A percentile compares a stretch with the other conserved stretches of the same genome.
These are phyloP conservation scores for Phlegmacium glaucopus DNA, from an alignment of 768 basidiomycete genomes.

Conservation along the genomic window DNA sequence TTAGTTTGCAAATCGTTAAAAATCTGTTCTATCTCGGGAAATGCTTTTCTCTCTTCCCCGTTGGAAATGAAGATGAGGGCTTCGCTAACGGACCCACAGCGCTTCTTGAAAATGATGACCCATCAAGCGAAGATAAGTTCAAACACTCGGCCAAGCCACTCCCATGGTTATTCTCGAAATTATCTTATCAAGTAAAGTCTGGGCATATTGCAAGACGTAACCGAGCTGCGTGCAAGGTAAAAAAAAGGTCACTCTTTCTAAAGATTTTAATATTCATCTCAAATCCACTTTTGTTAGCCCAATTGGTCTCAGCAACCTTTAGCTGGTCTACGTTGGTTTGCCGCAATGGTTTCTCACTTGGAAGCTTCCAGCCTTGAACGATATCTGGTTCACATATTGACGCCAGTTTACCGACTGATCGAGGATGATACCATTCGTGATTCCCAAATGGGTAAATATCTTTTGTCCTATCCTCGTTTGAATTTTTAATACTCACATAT, in stretches of 20 bases:
- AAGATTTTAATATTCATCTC: constrained; percentile 3
- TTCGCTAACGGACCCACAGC: constrained; percentile 19
- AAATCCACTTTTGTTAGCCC: constrained; percentile 37
- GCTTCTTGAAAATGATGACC: constrained; percentile 10
- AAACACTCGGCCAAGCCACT: constrained; percentile 50
- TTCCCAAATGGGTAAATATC: constrained; percentile 66
- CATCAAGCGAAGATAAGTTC: constrained; percentile 13
- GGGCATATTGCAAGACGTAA: constrained; percentile 70
- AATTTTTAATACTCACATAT: background rate
- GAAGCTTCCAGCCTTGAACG: constrained; percentile 51
- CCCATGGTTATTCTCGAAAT: constrained; percentile 91
- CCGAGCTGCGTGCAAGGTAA: constrained; percentile 42
- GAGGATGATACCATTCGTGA: constrained; percentile 87
- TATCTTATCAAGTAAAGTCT: constrained; percentile 83
- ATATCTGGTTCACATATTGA: constrained; percentile 81
- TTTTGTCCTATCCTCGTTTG: background rate
- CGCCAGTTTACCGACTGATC: constrained; percentile 80
- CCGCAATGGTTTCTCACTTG: constrained; percentile 81
- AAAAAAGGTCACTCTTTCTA: constrained; percentile 13
- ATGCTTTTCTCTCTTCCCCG: constrained; percentile 57
- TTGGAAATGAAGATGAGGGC: constrained; percentile 23
- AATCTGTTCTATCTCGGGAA: constrained; percentile 92
- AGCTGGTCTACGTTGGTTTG: constrained; percentile 88
- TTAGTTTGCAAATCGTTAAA: constrained; percentile 87
- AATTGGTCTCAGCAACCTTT: constrained; percentile 84